Conservation (phyloP, 768 basidiomycete species). For the Phlebiopsis gigantea region DNA sequence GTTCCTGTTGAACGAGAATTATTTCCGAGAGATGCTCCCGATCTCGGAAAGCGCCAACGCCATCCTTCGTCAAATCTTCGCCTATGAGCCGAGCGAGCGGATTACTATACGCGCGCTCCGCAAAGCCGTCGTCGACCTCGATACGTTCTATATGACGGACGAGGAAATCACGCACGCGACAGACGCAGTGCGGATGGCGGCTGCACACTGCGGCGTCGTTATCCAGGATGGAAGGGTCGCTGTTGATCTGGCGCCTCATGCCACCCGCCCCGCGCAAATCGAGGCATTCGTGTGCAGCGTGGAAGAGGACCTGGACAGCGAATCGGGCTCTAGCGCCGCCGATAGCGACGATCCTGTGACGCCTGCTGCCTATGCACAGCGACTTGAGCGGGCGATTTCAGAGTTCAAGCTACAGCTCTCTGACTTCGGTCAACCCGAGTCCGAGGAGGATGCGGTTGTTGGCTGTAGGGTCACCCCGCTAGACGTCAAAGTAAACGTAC, state of each 20-base stretch:
- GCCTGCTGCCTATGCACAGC: not conserved
- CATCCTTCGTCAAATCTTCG: constrained; percentile 54
- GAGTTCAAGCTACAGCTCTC: constrained; percentile 1
- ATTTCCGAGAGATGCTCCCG: constrained; percentile 41
- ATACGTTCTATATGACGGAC: constrained; percentile 56
- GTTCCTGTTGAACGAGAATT: constrained; percentile 40
- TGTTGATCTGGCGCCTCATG: not conserved
- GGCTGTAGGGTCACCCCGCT: too few species aligned
- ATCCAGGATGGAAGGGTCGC: not conserved
- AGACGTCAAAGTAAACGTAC: too few species aligned
- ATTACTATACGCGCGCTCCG: constrained; percentile 62
- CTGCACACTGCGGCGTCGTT: constrained; percentile 16
- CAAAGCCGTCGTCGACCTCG: constrained; percentile 44
- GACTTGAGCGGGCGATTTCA: not conserved
- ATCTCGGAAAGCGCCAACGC: constrained; percentile 41
- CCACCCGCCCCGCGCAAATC: not conserved
- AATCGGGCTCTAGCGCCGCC: not conserved
- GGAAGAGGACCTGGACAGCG: not conserved
- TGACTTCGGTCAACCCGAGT: not conserved
- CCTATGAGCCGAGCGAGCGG: constrained; percentile 54
- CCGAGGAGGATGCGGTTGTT: too few species aligned
- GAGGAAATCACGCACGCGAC: constrained; percentile 35
- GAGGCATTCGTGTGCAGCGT: not conserved
- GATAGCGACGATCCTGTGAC: constrained; percentile 8
- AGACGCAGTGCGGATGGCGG: constrained; percentile 23